These are phyloP conservation scores for Cercophora scortea DNA, from an alignment of 495 filamentous ascomycete genomes.

Conservation along the genomic window DNA sequence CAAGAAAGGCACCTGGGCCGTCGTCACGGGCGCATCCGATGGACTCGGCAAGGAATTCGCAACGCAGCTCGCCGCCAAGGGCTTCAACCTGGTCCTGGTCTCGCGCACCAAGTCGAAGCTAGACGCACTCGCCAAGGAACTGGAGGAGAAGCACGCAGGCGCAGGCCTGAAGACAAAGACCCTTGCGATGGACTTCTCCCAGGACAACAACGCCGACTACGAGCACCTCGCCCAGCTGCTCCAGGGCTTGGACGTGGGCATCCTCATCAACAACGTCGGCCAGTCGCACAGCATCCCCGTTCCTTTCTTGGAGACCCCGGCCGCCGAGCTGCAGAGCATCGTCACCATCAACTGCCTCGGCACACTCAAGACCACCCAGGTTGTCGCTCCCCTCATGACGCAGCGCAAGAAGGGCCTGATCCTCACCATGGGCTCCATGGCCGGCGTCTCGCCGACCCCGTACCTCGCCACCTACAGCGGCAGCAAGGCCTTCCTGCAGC, in stretches of 20 bases:
- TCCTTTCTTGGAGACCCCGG: constrained; percentile 70
- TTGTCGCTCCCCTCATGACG: constrained; percentile 78
- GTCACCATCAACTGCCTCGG: constrained; percentile 89
- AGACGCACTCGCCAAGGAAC: constrained; percentile 62
- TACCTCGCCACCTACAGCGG: constrained; percentile 95
- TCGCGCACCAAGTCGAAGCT: constrained; percentile 92
- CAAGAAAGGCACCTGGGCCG: constrained; percentile 85
- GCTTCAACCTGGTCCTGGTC: constrained; percentile 88
- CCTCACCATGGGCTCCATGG: constrained; percentile 95
- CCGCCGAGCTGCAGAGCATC: constrained; percentile 77
- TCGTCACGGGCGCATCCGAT: constrained; percentile 93
- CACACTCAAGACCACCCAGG: constrained; percentile 77
- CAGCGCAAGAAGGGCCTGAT: constrained; percentile 79
- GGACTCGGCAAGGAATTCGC: constrained; percentile 97
- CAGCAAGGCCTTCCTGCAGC: constrained; percentile 95
- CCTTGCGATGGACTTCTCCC: constrained; percentile 85
- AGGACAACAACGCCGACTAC: constrained; percentile 70
- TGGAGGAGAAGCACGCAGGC: constrained; percentile 56
- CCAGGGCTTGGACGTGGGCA: constrained; percentile 66
- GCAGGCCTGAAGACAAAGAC: constrained; percentile 62
- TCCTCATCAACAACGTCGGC: constrained; percentile 97
- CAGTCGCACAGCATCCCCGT: constrained; percentile 88
- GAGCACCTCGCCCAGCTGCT: constrained; percentile 58
- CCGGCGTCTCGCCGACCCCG: constrained; percentile 82
- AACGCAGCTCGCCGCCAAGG: constrained; percentile 77